phyloP scores from a whole-genome alignment of 2,329 filamentous ascomycete species.

The Microdochium paspali region DNA sequence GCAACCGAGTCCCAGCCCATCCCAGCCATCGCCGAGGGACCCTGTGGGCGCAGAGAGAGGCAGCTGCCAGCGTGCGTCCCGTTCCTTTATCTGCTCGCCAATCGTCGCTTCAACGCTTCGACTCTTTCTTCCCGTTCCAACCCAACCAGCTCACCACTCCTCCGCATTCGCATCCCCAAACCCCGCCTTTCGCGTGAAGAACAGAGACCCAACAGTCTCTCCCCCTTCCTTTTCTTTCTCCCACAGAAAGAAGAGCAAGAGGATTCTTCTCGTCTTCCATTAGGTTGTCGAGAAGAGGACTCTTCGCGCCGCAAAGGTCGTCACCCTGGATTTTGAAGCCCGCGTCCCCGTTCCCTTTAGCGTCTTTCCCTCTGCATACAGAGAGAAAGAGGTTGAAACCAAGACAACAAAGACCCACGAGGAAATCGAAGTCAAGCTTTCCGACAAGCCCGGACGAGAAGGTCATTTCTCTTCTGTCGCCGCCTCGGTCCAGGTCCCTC shows the following conservation, averaged over 20 bases:
- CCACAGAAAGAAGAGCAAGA: constrained; percentile 52
- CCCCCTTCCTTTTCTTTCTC: constrained; percentile 29
- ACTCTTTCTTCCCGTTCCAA: constrained; percentile 18
- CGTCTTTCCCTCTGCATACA: constrained; percentile 99
- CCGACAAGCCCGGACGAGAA: constrained; percentile 91
- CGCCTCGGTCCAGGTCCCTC: constrained; percentile 52
- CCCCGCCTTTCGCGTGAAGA: constrained; percentile 19
- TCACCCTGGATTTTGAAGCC: constrained; percentile 99
- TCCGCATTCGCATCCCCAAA: constrained; percentile 12
- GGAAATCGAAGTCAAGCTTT: constrained; percentile 78
- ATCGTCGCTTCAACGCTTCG: constrained; percentile 19
- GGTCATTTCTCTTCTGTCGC: constrained; percentile 76
- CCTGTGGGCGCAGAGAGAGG: not conserved
- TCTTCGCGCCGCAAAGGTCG: constrained; percentile 55
- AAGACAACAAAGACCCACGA: constrained; percentile 60
- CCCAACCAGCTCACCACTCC: constrained; percentile 13
- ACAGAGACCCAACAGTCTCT: constrained; percentile 25
- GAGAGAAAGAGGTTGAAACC: constrained; percentile 42
- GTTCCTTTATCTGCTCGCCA: constrained; percentile 11
- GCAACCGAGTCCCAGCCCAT: not conserved
- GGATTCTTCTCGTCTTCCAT: constrained; percentile 57
- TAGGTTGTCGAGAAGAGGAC: constrained; percentile 42
- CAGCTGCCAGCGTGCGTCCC: not conserved
- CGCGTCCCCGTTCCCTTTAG: constrained; percentile 98
- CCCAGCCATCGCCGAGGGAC: not conserved